Evolutionary conservation across 352 stramenopile species (phyloP).

Genomic region (Chrysophaeum taylorii): DNA sequence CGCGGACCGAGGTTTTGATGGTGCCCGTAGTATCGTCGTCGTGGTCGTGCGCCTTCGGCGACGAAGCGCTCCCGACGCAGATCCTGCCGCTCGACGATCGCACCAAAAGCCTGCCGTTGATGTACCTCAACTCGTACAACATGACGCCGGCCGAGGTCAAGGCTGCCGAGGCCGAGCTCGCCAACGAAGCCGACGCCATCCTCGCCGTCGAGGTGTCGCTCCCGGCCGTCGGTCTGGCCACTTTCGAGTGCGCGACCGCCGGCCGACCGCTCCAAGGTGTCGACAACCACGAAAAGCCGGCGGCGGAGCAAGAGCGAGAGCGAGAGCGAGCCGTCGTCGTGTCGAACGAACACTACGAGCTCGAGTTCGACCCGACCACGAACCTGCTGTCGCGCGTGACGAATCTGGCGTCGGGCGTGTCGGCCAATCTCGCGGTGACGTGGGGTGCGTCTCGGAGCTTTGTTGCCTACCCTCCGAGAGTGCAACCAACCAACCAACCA

Average conservation of each 20-base stretch:
- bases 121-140: slow-evolving; percentile 27
- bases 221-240: slow-evolving; percentile 23
- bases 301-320: slow-evolving; percentile 31
- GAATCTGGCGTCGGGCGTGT: too few relatives aligned
- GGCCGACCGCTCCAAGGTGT: too few relatives aligned
- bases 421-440: too few relatives aligned
- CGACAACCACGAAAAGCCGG: too few relatives aligned
- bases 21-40: slow-evolving; percentile 40
- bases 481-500: too few relatives aligned
- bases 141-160: slow-evolving; percentile 19
- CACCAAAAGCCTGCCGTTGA: slow-evolving; percentile 19
- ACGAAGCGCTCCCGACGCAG: slow-evolving; percentile 26
- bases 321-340: too few relatives aligned
- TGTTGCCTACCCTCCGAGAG: too few relatives aligned
- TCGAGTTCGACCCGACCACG: too few relatives aligned
- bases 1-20: slow-evolving; percentile 36
- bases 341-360: too few relatives aligned
- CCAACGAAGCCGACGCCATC: slow-evolving; percentile 20
- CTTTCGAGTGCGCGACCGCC: slow-evolving; percentile 14
- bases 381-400: too few relatives aligned
- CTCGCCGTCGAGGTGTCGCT: slow-evolving; percentile 17
- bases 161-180: slow-evolving; percentile 13
- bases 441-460: too few relatives aligned
- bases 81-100: slow-evolving; percentile 11
- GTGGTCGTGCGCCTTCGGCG: slow-evolving; percentile 21